Base-by-base conservation (phyloP, 1,284 basidiomycete genomes). In the Moniliophthora roreri region DNA sequence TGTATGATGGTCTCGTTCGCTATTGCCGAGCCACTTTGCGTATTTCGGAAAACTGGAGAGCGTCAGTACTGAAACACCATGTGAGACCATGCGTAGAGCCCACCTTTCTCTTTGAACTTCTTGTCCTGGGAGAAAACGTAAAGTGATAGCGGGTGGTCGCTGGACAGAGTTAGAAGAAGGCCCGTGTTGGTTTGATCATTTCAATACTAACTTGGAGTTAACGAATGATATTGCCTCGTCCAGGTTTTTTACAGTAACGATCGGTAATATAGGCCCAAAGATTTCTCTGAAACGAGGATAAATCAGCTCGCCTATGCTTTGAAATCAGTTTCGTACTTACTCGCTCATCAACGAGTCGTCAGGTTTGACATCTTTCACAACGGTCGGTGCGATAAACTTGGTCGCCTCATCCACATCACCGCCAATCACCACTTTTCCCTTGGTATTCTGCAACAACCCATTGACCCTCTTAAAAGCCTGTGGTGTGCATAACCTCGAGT, bases 191-290 rank as follows among this genome's bases (percentile, higher is more conserved):
- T n/a, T n/a, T n/a, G n/a, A n/a, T n/a, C n/a, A n/a, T n/a, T n/a
- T n/a, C n/a, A n/a, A n/a, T n/a, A 68, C 75, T 38, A 56, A 85
- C 84, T 75, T 73, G 15, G 66, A 65, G 62, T 89, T 90, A 52
- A 93, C 78, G 56, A 85, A 85, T 20, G 75, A 73, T 56, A 94
- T 85, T 2, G 87, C 91, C 42, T 82, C 84, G 32, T 93, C 87
- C 10, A 93, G 56, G 55, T 80, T 66, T 53, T 87, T 80, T 16
- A 95, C 84, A 0, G 89, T 81, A 0, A 96, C 74, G 49, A 97
- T 79, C 5, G 92, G 87, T 18, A 96, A 72, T 5, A 93, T 59
- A 5, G 91, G 89, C 1, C 89, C 91, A 64, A 93, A 91, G n/a
- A 90, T 75, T 63, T 91, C 88, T 52, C 80, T 82, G 0, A 18